Evolutionary conservation across 371 early-diverging fungal genomes (phyloP).

Genomic region (Mucor irregularis): DNA sequence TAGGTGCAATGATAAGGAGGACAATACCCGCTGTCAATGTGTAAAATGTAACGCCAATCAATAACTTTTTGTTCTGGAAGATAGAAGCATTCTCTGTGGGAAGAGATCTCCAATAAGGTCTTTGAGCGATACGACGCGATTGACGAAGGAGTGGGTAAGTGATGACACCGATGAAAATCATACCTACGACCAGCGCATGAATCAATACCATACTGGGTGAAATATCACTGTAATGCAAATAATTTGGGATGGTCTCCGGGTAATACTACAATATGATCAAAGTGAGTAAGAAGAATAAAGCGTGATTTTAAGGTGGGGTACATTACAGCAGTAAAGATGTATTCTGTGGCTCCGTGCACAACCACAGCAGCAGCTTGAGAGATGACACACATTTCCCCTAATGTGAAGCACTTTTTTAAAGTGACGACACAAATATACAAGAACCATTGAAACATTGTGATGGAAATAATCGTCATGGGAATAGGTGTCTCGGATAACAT

Average conservation of each 20-base stretch:
- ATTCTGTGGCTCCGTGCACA: slow-evolving; percentile 40
- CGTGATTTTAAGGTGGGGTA: background rate
- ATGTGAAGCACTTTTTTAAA: slow-evolving; percentile 60
- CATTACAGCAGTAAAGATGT: slow-evolving; percentile 27
- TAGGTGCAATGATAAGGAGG: slow-evolving; percentile 48
- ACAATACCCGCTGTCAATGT: slow-evolving; percentile 38
- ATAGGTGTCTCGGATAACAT: slow-evolving; percentile 27
- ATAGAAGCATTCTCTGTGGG: background rate
- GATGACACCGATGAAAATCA: slow-evolving; percentile 65
- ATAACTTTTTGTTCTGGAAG: slow-evolving; percentile 23
- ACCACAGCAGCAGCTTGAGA: slow-evolving; percentile 60
- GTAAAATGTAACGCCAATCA: slow-evolving; percentile 44
- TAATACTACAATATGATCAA: slow-evolving; percentile 19
- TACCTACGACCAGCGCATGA: slow-evolving; percentile 66
- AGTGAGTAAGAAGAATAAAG: background rate
- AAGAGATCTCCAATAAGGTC: slow-evolving; percentile 41
- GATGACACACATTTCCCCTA: slow-evolving; percentile 70
- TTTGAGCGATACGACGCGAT: slow-evolving; percentile 51
- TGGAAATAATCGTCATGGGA: slow-evolving; percentile 25
- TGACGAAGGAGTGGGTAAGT: slow-evolving; percentile 55
- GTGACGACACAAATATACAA: slow-evolving; percentile 45
- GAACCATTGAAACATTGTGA: slow-evolving; percentile 43
- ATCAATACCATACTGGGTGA: slow-evolving; percentile 35
- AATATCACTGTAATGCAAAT: slow-evolving; percentile 23
- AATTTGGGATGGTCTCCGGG: slow-evolving; percentile 26